Evolutionary conservation across 2,329 filamentous ascomycete species (phyloP), one percentile per base, ranked within the genome.

Genomic region (Cladorrhinum sp.): DNA sequence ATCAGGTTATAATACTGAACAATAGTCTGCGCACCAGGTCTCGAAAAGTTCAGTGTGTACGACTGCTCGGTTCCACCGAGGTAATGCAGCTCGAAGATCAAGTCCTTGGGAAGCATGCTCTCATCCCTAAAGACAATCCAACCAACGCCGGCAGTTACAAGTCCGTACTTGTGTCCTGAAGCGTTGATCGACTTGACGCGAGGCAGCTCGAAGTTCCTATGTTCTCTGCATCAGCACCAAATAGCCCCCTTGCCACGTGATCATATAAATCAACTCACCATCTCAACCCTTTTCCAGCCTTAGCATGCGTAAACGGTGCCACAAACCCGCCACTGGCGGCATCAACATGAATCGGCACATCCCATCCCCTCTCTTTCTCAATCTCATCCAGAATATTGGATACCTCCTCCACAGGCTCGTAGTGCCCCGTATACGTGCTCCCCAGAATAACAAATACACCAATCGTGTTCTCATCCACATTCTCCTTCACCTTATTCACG

Each of bases 381-480:
- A 81, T 87, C 49, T 83, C 78, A 63, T 90, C 85, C 1, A 91
- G 76, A 12, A 90, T 81, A 18, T 85, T 79, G 20, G 82, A 84
- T 20, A 91, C 82, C 67, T 86, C 84, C 70, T 89, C 84, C 0
- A 91, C 87, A 0, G 87, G 86, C 72, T 91, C 88, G 64, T 87
- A 91, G 68, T 91, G 86, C 0, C 88, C 88, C 0, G 88, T 91
- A 66, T 91, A 91, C 0, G 88, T 91, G 55, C 81, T 86, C 2
- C 88, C 88, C 4, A 91, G 69, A 57, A 91, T 91, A 0, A 88
- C 85, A 68, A 89, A 91, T 0, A 91, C 77, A n/a, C 88, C 88
- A 66, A 91, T 90, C 0, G 88, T 91, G 66, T 91, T 91, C 73
- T 91, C 88, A 63, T 91, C 87, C 32, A 91, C 80, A 64, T 88